Conservation (phyloP, 148 eudicot species). For the Rhododendron simsii region DNA sequence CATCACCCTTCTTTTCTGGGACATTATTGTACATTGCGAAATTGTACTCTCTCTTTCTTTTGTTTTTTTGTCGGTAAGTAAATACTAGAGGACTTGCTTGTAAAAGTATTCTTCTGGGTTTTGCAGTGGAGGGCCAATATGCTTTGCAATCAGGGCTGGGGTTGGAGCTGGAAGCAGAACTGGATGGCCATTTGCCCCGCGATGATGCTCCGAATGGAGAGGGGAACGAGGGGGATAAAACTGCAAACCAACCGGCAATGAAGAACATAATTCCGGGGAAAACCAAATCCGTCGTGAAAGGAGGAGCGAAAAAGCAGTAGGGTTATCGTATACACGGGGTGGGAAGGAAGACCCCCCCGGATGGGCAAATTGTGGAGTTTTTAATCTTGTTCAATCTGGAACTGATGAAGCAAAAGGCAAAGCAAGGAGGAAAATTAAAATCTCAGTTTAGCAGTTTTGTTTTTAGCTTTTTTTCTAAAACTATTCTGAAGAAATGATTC, state of each 20-base stretch:
- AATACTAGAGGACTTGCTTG: background rate
- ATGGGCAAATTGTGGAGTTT: background rate
- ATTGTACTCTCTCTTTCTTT: no score
- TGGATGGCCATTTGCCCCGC: constrained; percentile 27
- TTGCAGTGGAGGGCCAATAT: background rate
- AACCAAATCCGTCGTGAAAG: background rate
- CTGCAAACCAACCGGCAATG: background rate
- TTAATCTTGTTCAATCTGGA: no score
- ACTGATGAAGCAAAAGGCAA: background rate
- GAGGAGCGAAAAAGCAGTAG: background rate
- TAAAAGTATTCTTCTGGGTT: background rate
- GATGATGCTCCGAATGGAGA: background rate
- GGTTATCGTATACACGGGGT: background rate
- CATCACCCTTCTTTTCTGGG: background rate
- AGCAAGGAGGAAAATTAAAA: background rate
- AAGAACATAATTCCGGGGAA: background rate
- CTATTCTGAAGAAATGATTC: background rate
- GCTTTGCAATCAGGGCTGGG: constrained; percentile 25
- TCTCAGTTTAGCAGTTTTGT: background rate
- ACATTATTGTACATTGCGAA: background rate
- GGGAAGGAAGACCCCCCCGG: background rate
- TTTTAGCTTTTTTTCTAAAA: background rate
- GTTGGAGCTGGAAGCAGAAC: constrained; percentile 36
- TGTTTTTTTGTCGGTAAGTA: background rate
- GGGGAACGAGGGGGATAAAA: background rate